These are phyloP conservation scores for Amauroascus niger DNA, from an alignment of 2,329 filamentous ascomycete species.

Conservation along the genomic window DNA sequence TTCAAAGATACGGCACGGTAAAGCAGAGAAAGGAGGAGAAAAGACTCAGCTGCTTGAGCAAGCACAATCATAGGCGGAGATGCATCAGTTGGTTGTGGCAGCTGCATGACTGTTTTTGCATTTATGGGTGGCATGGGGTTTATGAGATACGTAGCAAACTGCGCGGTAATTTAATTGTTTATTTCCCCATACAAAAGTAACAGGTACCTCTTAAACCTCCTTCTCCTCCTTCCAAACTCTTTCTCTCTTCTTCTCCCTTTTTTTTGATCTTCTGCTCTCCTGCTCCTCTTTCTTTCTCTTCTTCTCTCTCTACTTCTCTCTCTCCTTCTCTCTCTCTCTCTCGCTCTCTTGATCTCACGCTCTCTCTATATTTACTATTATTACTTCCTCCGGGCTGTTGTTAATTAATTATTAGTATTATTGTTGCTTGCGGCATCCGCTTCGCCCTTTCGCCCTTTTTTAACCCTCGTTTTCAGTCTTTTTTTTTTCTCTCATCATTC, in stretches of 20 bases:
- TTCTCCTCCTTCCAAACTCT: not conserved
- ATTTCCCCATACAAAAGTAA: conserved; percentile 1
- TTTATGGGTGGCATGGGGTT: too few species aligned
- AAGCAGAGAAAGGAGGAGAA: too few species aligned
- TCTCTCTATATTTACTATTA: too few species aligned
- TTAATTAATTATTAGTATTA: conserved; percentile 9
- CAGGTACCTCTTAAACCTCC: too few species aligned
- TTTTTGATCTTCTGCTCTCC: conserved; percentile 8
- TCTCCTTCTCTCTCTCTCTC: conserved; percentile 9
- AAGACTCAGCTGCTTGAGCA: too few species aligned
- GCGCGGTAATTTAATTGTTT: not conserved
- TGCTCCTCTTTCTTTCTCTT: conserved; percentile 12
- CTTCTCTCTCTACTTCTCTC: conserved; percentile 4
- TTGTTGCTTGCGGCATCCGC: conserved; percentile 8
- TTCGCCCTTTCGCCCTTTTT: conserved; percentile 11
- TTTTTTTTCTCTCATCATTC: not conserved
- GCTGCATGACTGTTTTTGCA: too few species aligned
- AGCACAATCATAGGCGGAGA: too few species aligned
- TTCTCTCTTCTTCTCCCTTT: not conserved
- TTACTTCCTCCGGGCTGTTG: conserved; percentile 17
- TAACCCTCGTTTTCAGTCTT: conserved; percentile 9
- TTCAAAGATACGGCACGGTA: too few species aligned
- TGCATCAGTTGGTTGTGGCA: too few species aligned
- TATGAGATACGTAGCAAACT: too few species aligned
- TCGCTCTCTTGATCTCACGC: conserved; percentile 6